phyloP scores from a whole-genome alignment of 1,139 yeast genomes.

The Kodamaea plutei region DNA sequence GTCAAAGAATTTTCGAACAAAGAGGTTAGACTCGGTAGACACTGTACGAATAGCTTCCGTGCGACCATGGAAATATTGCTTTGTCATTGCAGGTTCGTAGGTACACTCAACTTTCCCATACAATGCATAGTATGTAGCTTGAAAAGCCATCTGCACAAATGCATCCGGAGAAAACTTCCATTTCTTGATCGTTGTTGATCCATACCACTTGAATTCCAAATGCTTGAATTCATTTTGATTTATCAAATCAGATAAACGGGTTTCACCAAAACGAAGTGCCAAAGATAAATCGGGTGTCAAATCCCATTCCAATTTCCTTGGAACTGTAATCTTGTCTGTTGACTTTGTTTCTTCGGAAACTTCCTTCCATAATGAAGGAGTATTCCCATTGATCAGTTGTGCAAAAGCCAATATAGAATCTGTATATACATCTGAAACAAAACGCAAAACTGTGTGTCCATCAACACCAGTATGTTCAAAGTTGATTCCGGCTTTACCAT shows the following conservation, averaged over 20 bases:
- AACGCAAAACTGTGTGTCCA: slow-evolving; percentile 87
- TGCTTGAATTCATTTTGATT: slow-evolving; percentile 87
- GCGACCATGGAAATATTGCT: slow-evolving; percentile 79
- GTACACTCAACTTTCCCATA: slow-evolving; percentile 93
- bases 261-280: slow-evolving; percentile 86
- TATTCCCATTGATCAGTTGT: slow-evolving; percentile 70
- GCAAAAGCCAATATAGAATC: slow-evolving; percentile 88
- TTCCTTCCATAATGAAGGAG: slow-evolving; percentile 75
- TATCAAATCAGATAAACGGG: slow-evolving; percentile 79
- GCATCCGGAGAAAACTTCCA: slow-evolving; percentile 95
- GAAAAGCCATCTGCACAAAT: slow-evolving; percentile 90
- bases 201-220: slow-evolving; percentile 71
- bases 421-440: slow-evolving; percentile 86
- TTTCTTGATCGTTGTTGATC: slow-evolving; percentile 72
- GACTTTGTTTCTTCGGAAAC: slow-evolving; percentile 25
- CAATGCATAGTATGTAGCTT: slow-evolving; percentile 85
- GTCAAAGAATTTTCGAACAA: slow-evolving; percentile 83
- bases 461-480: slow-evolving; percentile 96
- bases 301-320: slow-evolving; percentile 87
- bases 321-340: slow-evolving; percentile 48
- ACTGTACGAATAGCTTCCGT: slow-evolving; percentile 91
- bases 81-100: slow-evolving; percentile 96
- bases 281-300: slow-evolving; percentile 71
- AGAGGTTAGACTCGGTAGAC: slow-evolving; percentile 71
- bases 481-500: slow-evolving; percentile 90